Base-by-base conservation (phyloP, 2,329 filamentous ascomycete species). In the Fusarium caatingaense region DNA sequence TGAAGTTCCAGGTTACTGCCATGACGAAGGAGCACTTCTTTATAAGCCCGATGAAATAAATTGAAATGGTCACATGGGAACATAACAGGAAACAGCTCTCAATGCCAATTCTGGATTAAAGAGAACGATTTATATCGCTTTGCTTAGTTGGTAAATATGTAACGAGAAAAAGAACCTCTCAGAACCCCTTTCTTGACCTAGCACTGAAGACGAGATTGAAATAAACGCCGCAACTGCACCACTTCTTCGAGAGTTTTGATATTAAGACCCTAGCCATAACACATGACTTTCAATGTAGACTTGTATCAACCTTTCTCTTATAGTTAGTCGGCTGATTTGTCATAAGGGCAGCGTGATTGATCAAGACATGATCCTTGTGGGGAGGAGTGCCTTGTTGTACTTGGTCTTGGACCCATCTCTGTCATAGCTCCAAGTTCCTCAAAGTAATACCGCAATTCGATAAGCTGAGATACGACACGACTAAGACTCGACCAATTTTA, bases 1-100 rank as follows among this genome's bases (percentile, higher is more conserved):
- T 87, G 83, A 82, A 77, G 72, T 78, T 91, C 62, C 85, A 89
- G 72, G 86, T 90, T 5, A 78, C 84, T 64, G 84, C 85, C 73
- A 85, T 86, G 68, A 91, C 88, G 49, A 80, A 83, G 42, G 78
- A 85, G 56, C 89, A 91, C 53, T 74, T 75, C 53, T 77, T 77
- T 50, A 69, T 77, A 6, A 77, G 65, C 8, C 74, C 74, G 6
- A 76, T 76, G 74, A 76, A 71, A 54, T 76, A 59, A 49, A 49
- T 8, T 12, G n/a, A 25, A 41, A 32, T n/a, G 12, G 23, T 15
- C n/a, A 40, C 8, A 40, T 13, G 21, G 11, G 3, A 20, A 40
- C 8, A 27, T 40, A 23, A 34, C 21, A 11, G 7, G 18, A 27
- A 20, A 25, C 13, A 51, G 16, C 20, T 27, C 30, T 23, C 18